Percentiles rank a stretch among this genome's conserved stretches.
phyloP scores from a whole-genome alignment of 2,329 filamentous ascomycete species.

The Cladosporium sp. region DNA sequence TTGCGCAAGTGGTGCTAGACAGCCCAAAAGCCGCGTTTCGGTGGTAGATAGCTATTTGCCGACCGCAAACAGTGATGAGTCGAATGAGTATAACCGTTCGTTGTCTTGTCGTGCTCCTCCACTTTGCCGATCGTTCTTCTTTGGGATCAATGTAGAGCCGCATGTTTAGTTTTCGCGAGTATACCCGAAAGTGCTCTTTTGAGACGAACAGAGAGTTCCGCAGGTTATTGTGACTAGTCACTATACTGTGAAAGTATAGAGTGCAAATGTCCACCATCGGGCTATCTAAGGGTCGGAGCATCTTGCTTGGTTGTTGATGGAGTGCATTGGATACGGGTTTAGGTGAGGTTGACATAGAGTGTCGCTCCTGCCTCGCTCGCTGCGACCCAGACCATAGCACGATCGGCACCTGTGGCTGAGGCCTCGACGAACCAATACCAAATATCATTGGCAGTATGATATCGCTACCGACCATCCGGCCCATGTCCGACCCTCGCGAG shows the following conservation, averaged over 20 bases:
- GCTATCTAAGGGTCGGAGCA: not conserved
- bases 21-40: not conserved
- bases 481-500: not conserved
- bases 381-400: not conserved
- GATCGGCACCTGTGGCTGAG: not conserved
- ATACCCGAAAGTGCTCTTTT: not conserved
- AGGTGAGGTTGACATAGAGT: conserved; percentile 1
- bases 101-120: not conserved
- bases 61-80: not conserved
- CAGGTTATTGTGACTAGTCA: not conserved
- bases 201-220: not conserved
- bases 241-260: no score
- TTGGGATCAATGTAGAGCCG: not conserved
- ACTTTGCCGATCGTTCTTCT: not conserved
- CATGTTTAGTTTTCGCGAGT: not conserved
- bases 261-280: no score
- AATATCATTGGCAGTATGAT: no score
- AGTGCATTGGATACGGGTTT: not conserved
- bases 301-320: not conserved
- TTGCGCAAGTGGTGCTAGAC: not conserved
- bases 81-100: not conserved
- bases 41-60: not conserved
- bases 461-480: no score
- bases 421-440: no score
- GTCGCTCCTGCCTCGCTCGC: not conserved